These are phyloP conservation scores for Monocercomonoides exilis DNA, from an alignment of 78 protist species.

Conservation along the genomic window DNA sequence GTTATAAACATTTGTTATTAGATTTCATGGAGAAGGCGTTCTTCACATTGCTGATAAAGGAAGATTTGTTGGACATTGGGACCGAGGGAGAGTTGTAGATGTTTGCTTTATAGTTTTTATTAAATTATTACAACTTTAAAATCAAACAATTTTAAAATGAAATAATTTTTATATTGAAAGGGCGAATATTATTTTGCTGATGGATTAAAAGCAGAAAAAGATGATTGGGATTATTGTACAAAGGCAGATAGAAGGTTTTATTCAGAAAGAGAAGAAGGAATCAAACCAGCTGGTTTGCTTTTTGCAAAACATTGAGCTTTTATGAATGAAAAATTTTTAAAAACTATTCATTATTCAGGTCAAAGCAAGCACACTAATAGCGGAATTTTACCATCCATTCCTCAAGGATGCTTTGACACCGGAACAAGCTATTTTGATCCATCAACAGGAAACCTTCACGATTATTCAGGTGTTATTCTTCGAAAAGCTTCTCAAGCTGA, in stretches of 20 bases:
- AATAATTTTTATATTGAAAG: background rate
- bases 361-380: background rate
- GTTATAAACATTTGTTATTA: background rate
- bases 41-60: background rate
- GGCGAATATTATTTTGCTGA: background rate
- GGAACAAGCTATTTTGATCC: background rate
- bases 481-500: background rate
- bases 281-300: background rate
- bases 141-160: background rate
- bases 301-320: too few relatives aligned
- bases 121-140: too few relatives aligned
- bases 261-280: background rate
- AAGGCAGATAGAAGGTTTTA: background rate
- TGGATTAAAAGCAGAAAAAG: background rate
- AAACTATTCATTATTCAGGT: too few relatives aligned
- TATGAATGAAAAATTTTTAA: too few relatives aligned
- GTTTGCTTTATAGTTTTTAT: background rate
- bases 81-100: background rate
- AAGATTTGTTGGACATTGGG: background rate
- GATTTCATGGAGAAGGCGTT: background rate
- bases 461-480: background rate
- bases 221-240: slow-evolving; percentile 1
- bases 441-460: background rate
- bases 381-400: background rate
- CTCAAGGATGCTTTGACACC: background rate